phyloP scores from a whole-genome alignment of 2,329 filamentous ascomycete species.

The Zasmidium angulare region DNA sequence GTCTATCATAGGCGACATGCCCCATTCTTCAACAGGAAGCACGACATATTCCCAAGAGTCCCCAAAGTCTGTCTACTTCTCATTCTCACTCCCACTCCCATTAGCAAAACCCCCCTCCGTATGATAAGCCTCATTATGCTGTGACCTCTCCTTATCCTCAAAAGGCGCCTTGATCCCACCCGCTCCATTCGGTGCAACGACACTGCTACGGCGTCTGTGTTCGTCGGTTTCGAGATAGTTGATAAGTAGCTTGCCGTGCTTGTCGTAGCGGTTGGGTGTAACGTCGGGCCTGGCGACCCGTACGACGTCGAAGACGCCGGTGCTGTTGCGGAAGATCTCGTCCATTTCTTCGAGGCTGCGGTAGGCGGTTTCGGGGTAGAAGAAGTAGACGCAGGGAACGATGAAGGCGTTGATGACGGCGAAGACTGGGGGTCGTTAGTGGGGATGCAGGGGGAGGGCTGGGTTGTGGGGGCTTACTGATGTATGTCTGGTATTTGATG shows the following conservation, averaged over 20 bases:
- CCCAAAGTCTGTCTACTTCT: constrained; percentile 9
- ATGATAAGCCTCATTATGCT: constrained; percentile 14
- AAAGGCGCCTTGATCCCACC: constrained; percentile 1
- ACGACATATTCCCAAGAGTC: neutral
- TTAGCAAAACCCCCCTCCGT: constrained; percentile 9
- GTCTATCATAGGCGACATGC: neutral
- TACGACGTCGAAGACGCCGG: constrained; percentile 52
- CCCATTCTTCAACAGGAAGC: no score
- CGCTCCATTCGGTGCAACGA: constrained; percentile 5
- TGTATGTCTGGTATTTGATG: constrained; percentile 62
- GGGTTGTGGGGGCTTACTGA: constrained; percentile 33
- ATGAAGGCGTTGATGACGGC: constrained; percentile 64
- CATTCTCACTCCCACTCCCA: constrained; percentile 14
- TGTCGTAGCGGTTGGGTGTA: constrained; percentile 57
- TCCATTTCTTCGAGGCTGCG: constrained; percentile 68
- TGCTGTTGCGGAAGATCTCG: constrained; percentile 60
- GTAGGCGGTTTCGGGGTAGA: constrained; percentile 60
- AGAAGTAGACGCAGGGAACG: constrained; percentile 45
- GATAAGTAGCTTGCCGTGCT: constrained; percentile 57
- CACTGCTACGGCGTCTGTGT: constrained; percentile 15
- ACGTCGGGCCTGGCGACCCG: constrained; percentile 47
- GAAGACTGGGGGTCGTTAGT: constrained; percentile 47
- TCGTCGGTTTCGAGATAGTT: constrained; percentile 44
- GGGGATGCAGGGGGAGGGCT: neutral
- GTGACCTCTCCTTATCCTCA: constrained; percentile 19